Conservation (phyloP, 2,329 filamentous ascomycete genomes). For the Sclerotiophoma versabilis region DNA sequence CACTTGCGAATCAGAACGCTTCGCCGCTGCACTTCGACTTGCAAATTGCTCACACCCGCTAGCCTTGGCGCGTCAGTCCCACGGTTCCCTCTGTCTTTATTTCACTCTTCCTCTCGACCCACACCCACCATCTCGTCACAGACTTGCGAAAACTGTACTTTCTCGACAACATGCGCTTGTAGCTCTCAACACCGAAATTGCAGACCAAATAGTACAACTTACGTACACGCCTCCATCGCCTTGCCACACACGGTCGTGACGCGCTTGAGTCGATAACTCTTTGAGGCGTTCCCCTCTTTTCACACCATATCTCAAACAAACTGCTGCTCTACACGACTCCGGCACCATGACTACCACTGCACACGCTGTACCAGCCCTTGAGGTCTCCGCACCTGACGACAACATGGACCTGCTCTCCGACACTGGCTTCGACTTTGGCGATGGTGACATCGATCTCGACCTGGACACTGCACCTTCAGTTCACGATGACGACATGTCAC, state of each 20-base stretch:
- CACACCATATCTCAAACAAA: neutral
- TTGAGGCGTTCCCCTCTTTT: slow-evolving; percentile 7
- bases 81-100: slow-evolving; percentile 2
- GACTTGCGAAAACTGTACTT: neutral
- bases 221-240: neutral
- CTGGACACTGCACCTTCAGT: slow-evolving; percentile 42
- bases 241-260: slow-evolving; percentile 19
- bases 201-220: slow-evolving; percentile 2
- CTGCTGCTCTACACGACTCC: neutral
- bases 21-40: neutral
- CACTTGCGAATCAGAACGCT: neutral
- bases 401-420: slow-evolving; percentile 65
- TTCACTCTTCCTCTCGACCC: neutral
- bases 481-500: slow-evolving; percentile 60
- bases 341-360: slow-evolving; percentile 35
- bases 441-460: slow-evolving; percentile 68
- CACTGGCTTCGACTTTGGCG: slow-evolving; percentile 54
- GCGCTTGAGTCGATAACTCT: slow-evolving; percentile 20
- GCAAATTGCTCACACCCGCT: neutral
- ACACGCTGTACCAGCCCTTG: slow-evolving; percentile 30
- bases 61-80: slow-evolving; percentile 7
- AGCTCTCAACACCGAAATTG: neutral
- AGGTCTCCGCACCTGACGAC: slow-evolving; percentile 53
- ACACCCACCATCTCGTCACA: neutral
- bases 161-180: slow-evolving; percentile 7